Conservation (phyloP, 1,139 yeast species). For the Zhuliangozyma parablackwelliae region DNA sequence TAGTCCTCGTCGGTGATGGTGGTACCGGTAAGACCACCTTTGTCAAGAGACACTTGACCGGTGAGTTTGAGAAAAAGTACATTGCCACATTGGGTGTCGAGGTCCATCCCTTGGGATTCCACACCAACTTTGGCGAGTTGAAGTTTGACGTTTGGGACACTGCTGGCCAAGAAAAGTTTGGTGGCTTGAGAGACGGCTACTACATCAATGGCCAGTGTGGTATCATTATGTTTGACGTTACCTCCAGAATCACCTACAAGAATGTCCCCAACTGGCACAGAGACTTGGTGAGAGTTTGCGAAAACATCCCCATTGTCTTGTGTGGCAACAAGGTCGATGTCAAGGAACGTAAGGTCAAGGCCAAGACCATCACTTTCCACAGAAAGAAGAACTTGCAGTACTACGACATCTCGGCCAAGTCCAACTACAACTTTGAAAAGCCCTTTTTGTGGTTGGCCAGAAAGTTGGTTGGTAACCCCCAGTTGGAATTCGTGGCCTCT, state of each 20-base stretch:
- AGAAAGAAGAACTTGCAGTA: conserved; percentile 99
- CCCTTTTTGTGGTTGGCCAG: conserved; percentile 99
- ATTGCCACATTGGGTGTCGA: conserved; percentile 99
- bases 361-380: conserved; percentile 99
- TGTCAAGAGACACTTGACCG: conserved; percentile 99
- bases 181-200: conserved; percentile 99
- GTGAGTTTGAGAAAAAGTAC: conserved; percentile 99
- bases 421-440: conserved; percentile 99
- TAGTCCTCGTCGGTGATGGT: conserved; percentile 99
- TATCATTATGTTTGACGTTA: conserved; percentile 99
- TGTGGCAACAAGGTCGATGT: conserved; percentile 99
- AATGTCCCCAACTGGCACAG: conserved; percentile 99
- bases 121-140: conserved; percentile 98
- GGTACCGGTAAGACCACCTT: conserved; percentile 99
- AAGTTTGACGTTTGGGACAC: conserved; percentile 99
- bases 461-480: conserved; percentile 97
- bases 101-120: conserved; percentile 97
- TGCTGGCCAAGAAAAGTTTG: conserved; percentile 99
- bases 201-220: conserved; percentile 99
- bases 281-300: conserved; percentile 98
- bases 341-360: conserved; percentile 99
- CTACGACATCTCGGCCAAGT: conserved; percentile 98
- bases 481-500: conserved; percentile 96
- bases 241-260: conserved; percentile 98
- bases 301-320: conserved; percentile 96